Evolutionary conservation across 352 stramenopile species (phyloP), one percentile per base, ranked within the genome.

Genomic region (Pythium aristosporum): DNA sequence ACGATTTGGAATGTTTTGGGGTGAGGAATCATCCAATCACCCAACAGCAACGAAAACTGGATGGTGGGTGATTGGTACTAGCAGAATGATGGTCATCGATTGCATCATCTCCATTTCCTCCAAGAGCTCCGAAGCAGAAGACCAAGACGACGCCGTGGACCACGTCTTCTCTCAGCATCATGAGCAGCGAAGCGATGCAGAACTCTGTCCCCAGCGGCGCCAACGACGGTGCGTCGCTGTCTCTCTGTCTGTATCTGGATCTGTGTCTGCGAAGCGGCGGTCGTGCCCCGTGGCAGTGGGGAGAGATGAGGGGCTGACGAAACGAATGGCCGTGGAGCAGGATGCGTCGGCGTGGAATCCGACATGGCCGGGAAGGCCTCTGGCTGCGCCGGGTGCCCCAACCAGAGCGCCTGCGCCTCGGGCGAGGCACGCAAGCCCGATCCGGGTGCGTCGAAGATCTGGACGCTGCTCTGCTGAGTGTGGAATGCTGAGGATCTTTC

Each of bases 301-400:
- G 56, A 43, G 20, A 16, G 9, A 54, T 34, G 47, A 28, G 46
- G 20, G 10, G 11, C 21, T 55, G 18, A 56, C 18, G 37, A 20
- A 18, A n/a, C n/a, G 5, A 13, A 50, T 50, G n/a, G 5, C 7
- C 28, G 44, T 18, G 21, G 6, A 5, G 15, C 15, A 79, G 92
- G 78, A 21, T 99, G 98, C 75, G 94, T 99, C 11, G 97, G 97
- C 6, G 92, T 97, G 11, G 75, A 96, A 39, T 98, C 96, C 4
- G 85, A 98, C 52, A 69, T 91, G 47, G 98, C 98, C 7, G 97
- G 98, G 51, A 99, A 97, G 70, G 94, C 87, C 0, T 81, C 79
- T 10, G 89, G 94, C 47, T 99, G 98, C 67, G 94, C 89, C 0
- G 98, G 98, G 8, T 99, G 98, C 77, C 98, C 98, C 32, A 99